These are phyloP conservation scores for Pyropia haitanensis DNA, from an alignment of 23 red algal genomes.

Conservation along the genomic window DNA sequence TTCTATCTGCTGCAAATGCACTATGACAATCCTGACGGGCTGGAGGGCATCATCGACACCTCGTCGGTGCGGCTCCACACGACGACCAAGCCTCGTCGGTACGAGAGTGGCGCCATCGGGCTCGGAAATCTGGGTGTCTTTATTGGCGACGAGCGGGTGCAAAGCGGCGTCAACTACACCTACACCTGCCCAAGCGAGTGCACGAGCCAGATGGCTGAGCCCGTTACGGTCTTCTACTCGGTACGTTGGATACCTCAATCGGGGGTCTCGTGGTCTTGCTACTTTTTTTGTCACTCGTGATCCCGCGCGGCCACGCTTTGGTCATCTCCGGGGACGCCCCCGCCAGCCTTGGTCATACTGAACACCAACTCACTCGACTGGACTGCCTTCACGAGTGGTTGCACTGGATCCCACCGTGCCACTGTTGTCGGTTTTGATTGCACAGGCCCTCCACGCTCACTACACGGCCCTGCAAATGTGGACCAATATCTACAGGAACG, in stretches of 20 bases:
- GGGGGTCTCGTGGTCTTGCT: no score
- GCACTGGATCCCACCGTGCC: no score
- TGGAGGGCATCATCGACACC: background rate
- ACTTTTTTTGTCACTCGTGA: no score
- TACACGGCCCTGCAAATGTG: slow-evolving; percentile 37
- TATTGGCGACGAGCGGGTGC: slow-evolving; percentile 6
- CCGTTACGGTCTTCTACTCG: slow-evolving; percentile 8
- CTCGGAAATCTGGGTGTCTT: slow-evolving; percentile 16
- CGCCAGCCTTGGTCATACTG: no score
- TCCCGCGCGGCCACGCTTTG: no score
- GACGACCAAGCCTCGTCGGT: slow-evolving; percentile 22
- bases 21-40: slow-evolving; percentile 22
- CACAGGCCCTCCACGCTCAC: slow-evolving; percentile 41
- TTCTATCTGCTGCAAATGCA: slow-evolving; percentile 37
- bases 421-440: background rate
- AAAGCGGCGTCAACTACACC: slow-evolving; percentile 25
- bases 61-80: no score
- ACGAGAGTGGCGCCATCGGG: slow-evolving; percentile 24
- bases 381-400: no score
- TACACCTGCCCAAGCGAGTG: slow-evolving; percentile 41
- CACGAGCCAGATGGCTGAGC: slow-evolving; percentile 10
- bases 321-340: no score
- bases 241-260: no score
- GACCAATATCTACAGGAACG: slow-evolving; percentile 31
- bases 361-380: no score